A percentile compares a stretch with the other conserved stretches of the same genome.
Conservation (phyloP, 345 rosid species). For the Hibiscus mutabilis region DNA sequence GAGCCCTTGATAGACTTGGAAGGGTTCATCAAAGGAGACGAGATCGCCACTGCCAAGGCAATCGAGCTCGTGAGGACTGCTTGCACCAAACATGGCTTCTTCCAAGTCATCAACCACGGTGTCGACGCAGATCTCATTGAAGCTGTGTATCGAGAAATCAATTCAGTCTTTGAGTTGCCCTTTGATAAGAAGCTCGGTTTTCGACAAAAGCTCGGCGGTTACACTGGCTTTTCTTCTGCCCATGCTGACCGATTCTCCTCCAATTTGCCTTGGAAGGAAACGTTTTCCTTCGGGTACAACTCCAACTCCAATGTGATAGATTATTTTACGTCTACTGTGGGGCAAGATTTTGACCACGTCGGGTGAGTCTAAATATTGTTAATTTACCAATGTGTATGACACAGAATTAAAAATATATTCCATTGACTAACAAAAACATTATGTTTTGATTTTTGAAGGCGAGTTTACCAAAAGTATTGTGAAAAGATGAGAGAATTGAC, state of each 20-base stretch:
- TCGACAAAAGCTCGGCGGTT: slow-evolving; percentile 26
- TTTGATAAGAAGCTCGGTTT: slow-evolving; percentile 29
- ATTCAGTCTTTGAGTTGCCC: slow-evolving; percentile 36
- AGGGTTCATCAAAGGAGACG: slow-evolving; percentile 37
- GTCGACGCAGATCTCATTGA: slow-evolving; percentile 30
- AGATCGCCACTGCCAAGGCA: slow-evolving; percentile 24
- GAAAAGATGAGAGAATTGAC: slow-evolving; percentile 40
- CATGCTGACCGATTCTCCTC: slow-evolving; percentile 45
- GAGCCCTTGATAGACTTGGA: slow-evolving; percentile 45
- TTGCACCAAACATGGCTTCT: slow-evolving; percentile 53
- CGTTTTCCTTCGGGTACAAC: slow-evolving; percentile 34
- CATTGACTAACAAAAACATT: too few species aligned
- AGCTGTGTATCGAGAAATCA: slow-evolving; percentile 29
- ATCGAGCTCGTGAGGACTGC: slow-evolving; percentile 32
- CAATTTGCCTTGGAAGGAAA: slow-evolving; percentile 68
- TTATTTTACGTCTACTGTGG: slow-evolving; percentile 36
- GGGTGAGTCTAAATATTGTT: slow-evolving; percentile 27
- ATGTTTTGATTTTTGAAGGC: slow-evolving; percentile 19
- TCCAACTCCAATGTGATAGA: slow-evolving; percentile 21
- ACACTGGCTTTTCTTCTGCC: slow-evolving; percentile 43
- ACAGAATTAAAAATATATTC: too few species aligned
- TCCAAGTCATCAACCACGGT: slow-evolving; percentile 53
- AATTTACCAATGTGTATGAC: too few species aligned
- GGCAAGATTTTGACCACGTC: slow-evolving; percentile 32
- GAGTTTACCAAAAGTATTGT: slow-evolving; percentile 43